A percentile compares a stretch with the other conserved stretches of the same genome.
These are phyloP conservation scores for Amphichorda felina DNA, from an alignment of 2,329 filamentous ascomycete genomes.

Conservation along the genomic window DNA sequence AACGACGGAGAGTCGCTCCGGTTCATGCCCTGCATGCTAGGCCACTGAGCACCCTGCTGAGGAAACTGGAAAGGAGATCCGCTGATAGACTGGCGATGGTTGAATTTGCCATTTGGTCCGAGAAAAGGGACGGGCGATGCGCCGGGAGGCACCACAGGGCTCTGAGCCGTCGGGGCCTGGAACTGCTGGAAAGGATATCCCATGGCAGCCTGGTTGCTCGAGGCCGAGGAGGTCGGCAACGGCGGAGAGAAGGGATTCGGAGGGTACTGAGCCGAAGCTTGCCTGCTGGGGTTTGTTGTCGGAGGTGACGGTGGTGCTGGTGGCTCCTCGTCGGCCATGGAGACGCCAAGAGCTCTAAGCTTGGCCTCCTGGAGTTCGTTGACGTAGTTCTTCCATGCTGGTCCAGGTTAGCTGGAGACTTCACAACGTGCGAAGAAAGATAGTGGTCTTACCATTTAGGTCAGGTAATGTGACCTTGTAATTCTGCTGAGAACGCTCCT, in stretches of 20 bases:
- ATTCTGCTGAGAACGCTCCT: slow-evolving; percentile 38
- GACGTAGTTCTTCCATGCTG: slow-evolving; percentile 64
- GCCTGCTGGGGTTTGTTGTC: slow-evolving; percentile 49
- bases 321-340: slow-evolving; percentile 62
- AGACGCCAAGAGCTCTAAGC: slow-evolving; percentile 81
- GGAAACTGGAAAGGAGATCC: slow-evolving; percentile 58
- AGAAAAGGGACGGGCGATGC: slow-evolving; percentile 64
- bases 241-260: slow-evolving; percentile 75
- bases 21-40: slow-evolving; percentile 38
- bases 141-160: slow-evolving; percentile 50
- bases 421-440: not conserved
- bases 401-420: not conserved
- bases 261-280: slow-evolving; percentile 63
- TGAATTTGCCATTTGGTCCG: slow-evolving; percentile 46
- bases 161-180: slow-evolving; percentile 48
- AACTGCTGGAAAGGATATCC: slow-evolving; percentile 48
- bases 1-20: slow-evolving; percentile 55
- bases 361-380: slow-evolving; percentile 82
- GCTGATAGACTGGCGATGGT: slow-evolving; percentile 59
- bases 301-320: slow-evolving; percentile 50
- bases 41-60: slow-evolving; percentile 48
- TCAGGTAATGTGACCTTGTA: slow-evolving; percentile 60
- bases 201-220: slow-evolving; percentile 44
- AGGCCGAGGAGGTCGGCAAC: slow-evolving; percentile 65
- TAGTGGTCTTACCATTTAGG: slow-evolving; percentile 38